Conservation (phyloP, 805 yeast species). For the Zygosaccharomyces lentus region DNA sequence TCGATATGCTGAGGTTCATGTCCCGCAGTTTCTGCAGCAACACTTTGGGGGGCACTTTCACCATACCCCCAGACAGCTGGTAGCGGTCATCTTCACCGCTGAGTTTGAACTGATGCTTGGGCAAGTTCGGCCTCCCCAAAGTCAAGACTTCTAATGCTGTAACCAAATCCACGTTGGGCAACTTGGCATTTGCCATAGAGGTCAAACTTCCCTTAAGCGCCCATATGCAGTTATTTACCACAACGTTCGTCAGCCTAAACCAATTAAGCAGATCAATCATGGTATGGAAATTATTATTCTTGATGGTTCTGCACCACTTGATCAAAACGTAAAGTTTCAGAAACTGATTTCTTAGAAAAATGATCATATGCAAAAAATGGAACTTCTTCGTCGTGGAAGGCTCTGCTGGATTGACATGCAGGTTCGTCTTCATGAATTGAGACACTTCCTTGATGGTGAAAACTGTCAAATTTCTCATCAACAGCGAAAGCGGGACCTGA, state of each 20-base stretch:
- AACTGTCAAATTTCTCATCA: slow-evolving; percentile 33
- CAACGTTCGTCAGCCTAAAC: slow-evolving; percentile 74
- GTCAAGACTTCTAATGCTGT: slow-evolving; percentile 84
- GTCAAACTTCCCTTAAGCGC: slow-evolving; percentile 57
- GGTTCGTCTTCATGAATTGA: slow-evolving; percentile 33
- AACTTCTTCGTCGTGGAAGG: slow-evolving; percentile 52
- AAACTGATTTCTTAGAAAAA: slow-evolving; percentile 74
- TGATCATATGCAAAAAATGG: slow-evolving; percentile 61
- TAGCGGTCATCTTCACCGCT: slow-evolving; percentile 22
- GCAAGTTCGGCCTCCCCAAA: slow-evolving; percentile 70
- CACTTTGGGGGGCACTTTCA: slow-evolving; percentile 46
- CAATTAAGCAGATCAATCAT: slow-evolving; percentile 85
- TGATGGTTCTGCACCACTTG: slow-evolving; percentile 73
- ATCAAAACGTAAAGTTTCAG: slow-evolving; percentile 78
- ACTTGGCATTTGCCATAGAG: slow-evolving; percentile 77
- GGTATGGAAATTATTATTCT: slow-evolving; percentile 62
- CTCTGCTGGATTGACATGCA: slow-evolving; percentile 22
- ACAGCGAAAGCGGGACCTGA: slow-evolving; percentile 31
- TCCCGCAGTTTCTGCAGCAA: slow-evolving; percentile 60
- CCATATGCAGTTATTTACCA: slow-evolving; percentile 58
- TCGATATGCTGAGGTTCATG: slow-evolving; percentile 66
- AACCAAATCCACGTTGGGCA: slow-evolving; percentile 85
- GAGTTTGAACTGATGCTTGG: slow-evolving; percentile 54
- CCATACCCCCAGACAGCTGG: slow-evolving; percentile 12
- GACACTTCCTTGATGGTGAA: slow-evolving; percentile 33